Evolutionary conservation across 2,329 filamentous ascomycete genomes (phyloP).

Genomic region (Parastagonospora avenae): DNA sequence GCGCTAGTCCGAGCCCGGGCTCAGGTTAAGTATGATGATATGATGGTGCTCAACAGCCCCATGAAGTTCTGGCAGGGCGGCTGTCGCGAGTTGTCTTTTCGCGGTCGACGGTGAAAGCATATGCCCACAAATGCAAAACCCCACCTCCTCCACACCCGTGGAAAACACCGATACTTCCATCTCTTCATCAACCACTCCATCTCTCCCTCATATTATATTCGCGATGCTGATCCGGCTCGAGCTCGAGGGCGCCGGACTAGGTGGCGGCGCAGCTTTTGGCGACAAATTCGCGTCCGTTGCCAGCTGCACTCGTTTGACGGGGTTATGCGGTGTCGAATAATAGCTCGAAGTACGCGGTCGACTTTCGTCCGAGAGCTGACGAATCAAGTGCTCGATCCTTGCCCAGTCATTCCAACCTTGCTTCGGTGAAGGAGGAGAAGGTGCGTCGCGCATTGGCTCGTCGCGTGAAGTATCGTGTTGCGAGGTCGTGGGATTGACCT

Average conservation of each 20-base stretch:
- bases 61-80: too few relatives aligned
- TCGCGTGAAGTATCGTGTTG: slow-evolving; percentile 15
- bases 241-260: slow-evolving; percentile 43
- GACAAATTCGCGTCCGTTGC: slow-evolving; percentile 28
- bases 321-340: slow-evolving; percentile 45
- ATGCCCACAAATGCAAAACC: too few relatives aligned
- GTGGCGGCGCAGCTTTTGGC: slow-evolving; percentile 20
- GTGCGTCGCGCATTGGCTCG: slow-evolving; percentile 45
- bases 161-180: neutral
- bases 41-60: too few relatives aligned
- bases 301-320: slow-evolving; percentile 45
- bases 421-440: slow-evolving; percentile 58
- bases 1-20: too few relatives aligned
- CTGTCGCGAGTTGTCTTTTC: too few relatives aligned
- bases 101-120: too few relatives aligned
- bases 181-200: neutral
- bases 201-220: slow-evolving; percentile 47
- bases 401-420: slow-evolving; percentile 84
- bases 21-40: too few relatives aligned
- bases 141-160: neutral
- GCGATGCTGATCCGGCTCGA: slow-evolving; percentile 53
- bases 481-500: slow-evolving; percentile 45
- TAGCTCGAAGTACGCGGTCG: slow-evolving; percentile 42
- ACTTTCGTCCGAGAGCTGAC: slow-evolving; percentile 59
- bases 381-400: slow-evolving; percentile 68